Evolutionary conservation across 139 green algal species (phyloP).

Genomic region (Tetradesmus obliquus): DNA sequence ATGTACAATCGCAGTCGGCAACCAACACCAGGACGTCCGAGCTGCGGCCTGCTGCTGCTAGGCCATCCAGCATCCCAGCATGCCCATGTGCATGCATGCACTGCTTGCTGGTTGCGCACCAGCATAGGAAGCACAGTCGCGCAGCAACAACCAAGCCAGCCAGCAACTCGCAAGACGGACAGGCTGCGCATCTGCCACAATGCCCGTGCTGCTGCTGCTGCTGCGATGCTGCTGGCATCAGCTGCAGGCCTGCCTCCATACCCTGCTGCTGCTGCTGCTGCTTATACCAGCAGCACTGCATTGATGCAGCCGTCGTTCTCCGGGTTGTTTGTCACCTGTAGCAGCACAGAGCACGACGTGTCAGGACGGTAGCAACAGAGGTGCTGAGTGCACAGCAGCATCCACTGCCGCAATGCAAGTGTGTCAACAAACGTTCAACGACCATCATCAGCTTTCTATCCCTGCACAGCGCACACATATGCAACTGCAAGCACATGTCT

Average conservation of each 20-base stretch:
- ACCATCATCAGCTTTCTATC: not conserved
- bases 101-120: not conserved
- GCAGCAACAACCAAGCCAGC: too few relatives aligned
- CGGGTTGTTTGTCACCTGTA: constrained; percentile 90
- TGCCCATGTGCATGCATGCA: not conserved
- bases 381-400: too few relatives aligned
- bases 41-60: too few relatives aligned
- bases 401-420: not conserved
- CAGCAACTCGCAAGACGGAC: too few relatives aligned
- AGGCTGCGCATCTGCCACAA: too few relatives aligned
- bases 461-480: too few relatives aligned
- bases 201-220: not conserved
- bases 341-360: constrained; percentile 7
- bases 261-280: not conserved
- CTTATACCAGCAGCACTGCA: constrained; percentile 96
- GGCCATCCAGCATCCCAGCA: not conserved
- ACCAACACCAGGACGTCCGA: too few relatives aligned
- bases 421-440: not conserved
- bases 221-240: not conserved
- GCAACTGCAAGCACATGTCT: too few relatives aligned
- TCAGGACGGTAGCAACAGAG: not conserved
- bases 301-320: constrained; percentile 99
- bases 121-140: too few relatives aligned
- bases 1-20: too few relatives aligned
- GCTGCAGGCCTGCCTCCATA: too few relatives aligned